These are phyloP conservation scores for Alternaria sp. DNA, from an alignment of 2,329 filamentous ascomycete genomes.

Conservation along the genomic window DNA sequence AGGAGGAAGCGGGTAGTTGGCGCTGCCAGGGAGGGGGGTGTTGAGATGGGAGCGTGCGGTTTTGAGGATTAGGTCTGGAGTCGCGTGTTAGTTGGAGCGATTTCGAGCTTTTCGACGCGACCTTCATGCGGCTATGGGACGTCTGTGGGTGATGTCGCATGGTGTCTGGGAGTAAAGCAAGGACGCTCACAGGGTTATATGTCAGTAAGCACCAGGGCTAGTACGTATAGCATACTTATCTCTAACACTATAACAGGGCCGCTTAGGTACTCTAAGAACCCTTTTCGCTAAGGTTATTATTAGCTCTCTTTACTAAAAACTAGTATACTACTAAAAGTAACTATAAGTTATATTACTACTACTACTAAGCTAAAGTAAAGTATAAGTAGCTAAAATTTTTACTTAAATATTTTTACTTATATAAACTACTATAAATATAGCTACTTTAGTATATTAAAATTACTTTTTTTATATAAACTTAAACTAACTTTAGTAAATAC, in stretches of 20 bases:
- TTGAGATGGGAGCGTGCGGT: conserved; percentile 20
- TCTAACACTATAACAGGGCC: conserved; percentile 14
- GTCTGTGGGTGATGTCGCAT: not conserved
- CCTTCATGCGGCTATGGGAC: not conserved
- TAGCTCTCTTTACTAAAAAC: no score
- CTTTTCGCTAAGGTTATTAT: not conserved
- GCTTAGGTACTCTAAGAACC: not conserved
- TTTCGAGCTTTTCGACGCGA: not conserved
- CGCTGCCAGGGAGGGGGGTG: conserved; percentile 19
- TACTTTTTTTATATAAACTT: no score
- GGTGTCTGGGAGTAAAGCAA: not conserved
- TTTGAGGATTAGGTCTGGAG: conserved; percentile 8
- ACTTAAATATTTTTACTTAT: no score
- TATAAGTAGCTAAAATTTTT: no score
- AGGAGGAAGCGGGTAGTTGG: conserved; percentile 22
- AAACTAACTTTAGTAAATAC: no score
- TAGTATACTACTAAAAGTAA: no score
- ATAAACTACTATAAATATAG: no score
- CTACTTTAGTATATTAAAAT: no score
- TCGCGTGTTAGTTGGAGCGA: not conserved
- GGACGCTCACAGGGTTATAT: conserved; percentile 32
- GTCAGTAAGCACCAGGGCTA: conserved; percentile 35
- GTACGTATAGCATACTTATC: conserved; percentile 31
- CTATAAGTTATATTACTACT: no score
- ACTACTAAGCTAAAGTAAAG: no score